Percentiles rank a stretch among this genome's conserved stretches.
Evolutionary conservation across 768 basidiomycete genomes (phyloP).

Genomic region (Cubamyces sp.): DNA sequence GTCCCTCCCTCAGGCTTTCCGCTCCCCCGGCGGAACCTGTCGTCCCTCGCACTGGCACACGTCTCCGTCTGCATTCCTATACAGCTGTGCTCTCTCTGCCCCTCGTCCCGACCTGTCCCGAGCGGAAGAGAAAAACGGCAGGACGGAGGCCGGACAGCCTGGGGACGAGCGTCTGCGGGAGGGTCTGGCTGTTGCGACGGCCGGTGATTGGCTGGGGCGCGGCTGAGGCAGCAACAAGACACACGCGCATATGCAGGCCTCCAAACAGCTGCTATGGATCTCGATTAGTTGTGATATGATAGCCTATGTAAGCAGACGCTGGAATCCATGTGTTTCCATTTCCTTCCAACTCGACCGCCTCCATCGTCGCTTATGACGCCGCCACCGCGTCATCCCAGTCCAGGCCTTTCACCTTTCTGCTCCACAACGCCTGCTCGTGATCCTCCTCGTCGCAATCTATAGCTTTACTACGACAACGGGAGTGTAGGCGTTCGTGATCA

Average conservation of each 20-base stretch:
- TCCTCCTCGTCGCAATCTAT: background rate
- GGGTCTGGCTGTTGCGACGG: background rate
- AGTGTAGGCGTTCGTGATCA: background rate
- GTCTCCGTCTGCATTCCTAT: conserved; percentile 18
- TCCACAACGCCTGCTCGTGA: conserved; percentile 9
- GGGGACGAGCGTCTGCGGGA: conserved; percentile 1
- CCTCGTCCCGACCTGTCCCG: background rate
- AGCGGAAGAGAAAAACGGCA: background rate
- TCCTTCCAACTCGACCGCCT: background rate
- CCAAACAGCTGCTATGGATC: conserved; percentile 23
- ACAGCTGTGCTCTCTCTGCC: conserved; percentile 9
- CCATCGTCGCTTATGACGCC: conserved; percentile 11
- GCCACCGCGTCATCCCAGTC: conserved; percentile 14
- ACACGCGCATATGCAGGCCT: background rate
- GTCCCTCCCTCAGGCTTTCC: conserved; percentile 2
- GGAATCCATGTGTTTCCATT: conserved; percentile 10
- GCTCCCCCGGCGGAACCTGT: conserved; percentile 1
- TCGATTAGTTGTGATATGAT: background rate
- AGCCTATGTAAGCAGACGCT: background rate
- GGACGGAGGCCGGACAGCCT: background rate
- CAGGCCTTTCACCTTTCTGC: background rate
- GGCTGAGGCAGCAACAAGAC: background rate
- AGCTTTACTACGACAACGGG: background rate
- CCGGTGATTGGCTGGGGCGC: conserved; percentile 10
- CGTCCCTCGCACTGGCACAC: background rate